Evolutionary conservation across 2,329 filamentous ascomycete species (phyloP), one percentile per base, ranked within the genome.

Genomic region (Fusarium duplospermum): DNA sequence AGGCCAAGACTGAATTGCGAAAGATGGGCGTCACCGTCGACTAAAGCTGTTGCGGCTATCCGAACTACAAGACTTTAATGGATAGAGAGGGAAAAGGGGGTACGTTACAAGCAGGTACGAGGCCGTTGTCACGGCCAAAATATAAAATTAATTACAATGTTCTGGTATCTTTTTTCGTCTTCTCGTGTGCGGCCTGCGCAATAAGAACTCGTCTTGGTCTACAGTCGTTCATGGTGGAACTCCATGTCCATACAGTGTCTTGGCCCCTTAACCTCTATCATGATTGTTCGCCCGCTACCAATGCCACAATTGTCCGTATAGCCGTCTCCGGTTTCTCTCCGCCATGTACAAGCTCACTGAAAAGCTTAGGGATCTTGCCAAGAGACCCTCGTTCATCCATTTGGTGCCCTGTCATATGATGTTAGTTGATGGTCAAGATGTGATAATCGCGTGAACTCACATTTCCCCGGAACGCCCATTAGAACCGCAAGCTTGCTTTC

Each of bases 11-110:
- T 71, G 94, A 97, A 78, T 85, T 97, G 82, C 89, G 90, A 80
- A 87, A 87, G 68, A 90, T 93, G 82, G 94, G 94, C 10, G 93
- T 97, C 45, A 91, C 93, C 76, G 92, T 96, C 69, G 93, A 97
- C 87, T 92, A 87, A 31, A 33, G 31, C 31, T 33, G 31, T 31
- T 31, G 29, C 29, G 31, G 11, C 31, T 33, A 10, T 33, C 31
- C 31, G 31, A 33, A 33, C 31, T 33, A 33, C 31, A 33, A 31
- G 11, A 33, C 31, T 62, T 52, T 71, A 67, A 76, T 72, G 74
- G 76, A 68, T 63, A 78, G 65, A 77, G 11, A 42, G 18, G 54
- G 70, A 69, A 64, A 70, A 68, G 35, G 67, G 35, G 67, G 14
- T 22, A 40, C 22, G 59, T 22, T 57, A 62, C 47, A 47, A 47